Percentiles rank a stretch among this genome's conserved stretches.
Evolutionary conservation across 2,329 filamentous ascomycete genomes (phyloP).

Genomic region (Pseudonectria foliicola): DNA sequence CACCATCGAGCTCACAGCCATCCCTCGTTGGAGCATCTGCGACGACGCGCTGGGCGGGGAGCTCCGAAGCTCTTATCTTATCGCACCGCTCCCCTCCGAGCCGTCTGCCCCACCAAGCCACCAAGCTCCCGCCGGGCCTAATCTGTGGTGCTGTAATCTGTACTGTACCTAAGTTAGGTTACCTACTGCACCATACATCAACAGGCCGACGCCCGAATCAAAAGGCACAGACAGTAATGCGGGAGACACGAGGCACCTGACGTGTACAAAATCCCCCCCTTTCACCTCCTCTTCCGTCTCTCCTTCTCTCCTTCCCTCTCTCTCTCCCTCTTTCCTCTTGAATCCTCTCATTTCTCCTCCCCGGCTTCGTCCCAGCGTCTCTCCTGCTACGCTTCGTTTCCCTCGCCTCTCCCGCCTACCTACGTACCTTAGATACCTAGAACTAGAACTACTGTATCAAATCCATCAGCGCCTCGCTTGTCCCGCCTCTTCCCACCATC

Average conservation of each 20-base stretch:
- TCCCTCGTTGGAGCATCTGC: too few relatives aligned
- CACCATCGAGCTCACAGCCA: too few relatives aligned
- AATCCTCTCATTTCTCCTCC: too few relatives aligned
- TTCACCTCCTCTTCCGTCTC: constrained; percentile 3
- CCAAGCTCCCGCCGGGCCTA: constrained; percentile 8
- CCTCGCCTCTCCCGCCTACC: constrained; percentile 9
- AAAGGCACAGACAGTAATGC: too few relatives aligned
- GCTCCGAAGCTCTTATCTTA: constrained; percentile 26
- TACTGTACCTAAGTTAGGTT: too few relatives aligned
- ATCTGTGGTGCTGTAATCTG: constrained; percentile 6
- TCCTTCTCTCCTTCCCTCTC: constrained; percentile 4
- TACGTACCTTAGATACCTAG: constrained; percentile 1
- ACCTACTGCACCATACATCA: too few relatives aligned
- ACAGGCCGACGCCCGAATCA: too few relatives aligned
- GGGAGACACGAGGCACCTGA: not conserved
- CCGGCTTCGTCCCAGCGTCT: constrained; percentile 21
- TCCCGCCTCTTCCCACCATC: not conserved
- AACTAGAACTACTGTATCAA: too few relatives aligned
- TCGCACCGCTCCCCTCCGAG: constrained; percentile 16
- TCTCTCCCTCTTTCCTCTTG: constrained; percentile 9
- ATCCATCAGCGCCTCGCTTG: not conserved
- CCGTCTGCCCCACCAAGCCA: constrained; percentile 12
- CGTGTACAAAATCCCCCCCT: constrained; percentile 8
- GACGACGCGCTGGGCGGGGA: too few relatives aligned
- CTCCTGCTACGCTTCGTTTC: constrained; percentile 13